These are phyloP conservation scores for Eucalyptus marginata DNA, from an alignment of 345 rosid genomes.

Conservation along the genomic window DNA sequence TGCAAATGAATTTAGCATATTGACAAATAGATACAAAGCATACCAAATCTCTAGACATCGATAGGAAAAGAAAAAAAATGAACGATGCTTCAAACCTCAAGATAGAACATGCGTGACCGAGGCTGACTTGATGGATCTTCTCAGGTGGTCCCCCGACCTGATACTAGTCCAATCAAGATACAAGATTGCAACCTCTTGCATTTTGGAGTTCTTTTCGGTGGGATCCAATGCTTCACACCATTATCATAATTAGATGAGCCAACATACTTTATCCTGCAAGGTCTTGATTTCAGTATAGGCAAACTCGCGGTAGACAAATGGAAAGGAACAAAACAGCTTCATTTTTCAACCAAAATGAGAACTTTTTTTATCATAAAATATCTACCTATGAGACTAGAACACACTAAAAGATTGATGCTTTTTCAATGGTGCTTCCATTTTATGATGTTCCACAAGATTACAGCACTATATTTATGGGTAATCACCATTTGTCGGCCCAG, in stretches of 20 bases:
- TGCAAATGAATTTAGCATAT: too few relatives aligned
- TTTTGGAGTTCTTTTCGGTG: slow-evolving; percentile 85
- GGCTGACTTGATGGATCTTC: slow-evolving; percentile 94
- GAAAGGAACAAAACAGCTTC: not conserved
- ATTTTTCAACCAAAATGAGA: not conserved
- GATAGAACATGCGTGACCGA: slow-evolving; percentile 43
- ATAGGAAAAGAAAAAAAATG: too few relatives aligned
- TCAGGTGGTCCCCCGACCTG: slow-evolving; percentile 99
- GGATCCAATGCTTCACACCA: slow-evolving; percentile 99
- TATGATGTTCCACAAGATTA: not conserved
- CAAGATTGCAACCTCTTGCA: slow-evolving; percentile 59
- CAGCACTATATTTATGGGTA: too few relatives aligned
- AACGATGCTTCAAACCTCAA: slow-evolving; percentile 26
- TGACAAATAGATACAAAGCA: too few relatives aligned
- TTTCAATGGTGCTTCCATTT: not conserved
- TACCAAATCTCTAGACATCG: too few relatives aligned
- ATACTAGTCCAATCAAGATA: slow-evolving; percentile 82
- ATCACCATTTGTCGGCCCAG: not conserved
- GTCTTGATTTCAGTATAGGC: not conserved
- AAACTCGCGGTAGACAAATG: not conserved
- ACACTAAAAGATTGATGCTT: not conserved
- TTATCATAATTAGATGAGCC: not conserved
- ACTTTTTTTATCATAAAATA: not conserved
- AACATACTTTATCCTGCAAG: not conserved
- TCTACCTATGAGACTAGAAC: not conserved